A percentile compares a stretch with the other conserved stretches of the same genome.
Evolutionary conservation across 495 filamentous ascomycete genomes (phyloP).

Genomic region (Staphylotrichum longicolle): DNA sequence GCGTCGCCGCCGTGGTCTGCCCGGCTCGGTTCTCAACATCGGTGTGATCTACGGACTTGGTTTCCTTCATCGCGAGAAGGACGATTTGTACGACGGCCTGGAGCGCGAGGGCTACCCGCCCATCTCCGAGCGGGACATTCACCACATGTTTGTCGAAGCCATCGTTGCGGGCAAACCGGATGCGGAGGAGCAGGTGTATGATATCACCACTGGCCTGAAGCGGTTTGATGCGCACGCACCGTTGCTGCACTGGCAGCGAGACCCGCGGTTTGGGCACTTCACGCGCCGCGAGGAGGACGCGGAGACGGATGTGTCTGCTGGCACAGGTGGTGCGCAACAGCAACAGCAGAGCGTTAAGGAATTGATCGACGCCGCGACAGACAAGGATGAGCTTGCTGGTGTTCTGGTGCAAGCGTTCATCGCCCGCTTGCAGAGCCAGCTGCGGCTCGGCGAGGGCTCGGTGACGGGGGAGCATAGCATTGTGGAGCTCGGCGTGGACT

Average conservation of each 20-base stretch:
- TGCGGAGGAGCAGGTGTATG: slow-evolving; percentile 20
- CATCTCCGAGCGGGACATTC: slow-evolving; percentile 59
- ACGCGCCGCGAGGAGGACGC: slow-evolving; percentile 18
- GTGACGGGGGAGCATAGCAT: slow-evolving; percentile 31
- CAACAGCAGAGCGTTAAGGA: slow-evolving; percentile 25
- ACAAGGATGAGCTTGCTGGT: slow-evolving; percentile 19
- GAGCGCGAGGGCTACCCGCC: slow-evolving; percentile 48
- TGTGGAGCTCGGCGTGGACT: slow-evolving; percentile 46
- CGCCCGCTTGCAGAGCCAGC: slow-evolving; percentile 29
- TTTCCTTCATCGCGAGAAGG: slow-evolving; percentile 51
- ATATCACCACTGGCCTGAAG: slow-evolving; percentile 44
- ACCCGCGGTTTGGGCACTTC: slow-evolving; percentile 43
- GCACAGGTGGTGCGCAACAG: not conserved
- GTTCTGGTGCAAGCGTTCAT: slow-evolving; percentile 31
- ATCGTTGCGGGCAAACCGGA: slow-evolving; percentile 42
- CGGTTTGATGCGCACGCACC: slow-evolving; percentile 31
- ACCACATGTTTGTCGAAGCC: slow-evolving; percentile 60
- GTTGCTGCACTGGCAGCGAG: slow-evolving; percentile 39
- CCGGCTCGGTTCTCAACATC: slow-evolving; percentile 53
- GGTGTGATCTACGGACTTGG: slow-evolving; percentile 58
- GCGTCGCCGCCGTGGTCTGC: slow-evolving; percentile 35
- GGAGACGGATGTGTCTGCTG: not conserved
- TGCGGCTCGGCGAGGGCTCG: slow-evolving; percentile 33
- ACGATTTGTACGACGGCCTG: slow-evolving; percentile 40
- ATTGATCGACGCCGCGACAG: slow-evolving; percentile 22